Evolutionary conservation across 1,284 basidiomycete species (phyloP).

Genomic region (Mycosarcoma maydis): DNA sequence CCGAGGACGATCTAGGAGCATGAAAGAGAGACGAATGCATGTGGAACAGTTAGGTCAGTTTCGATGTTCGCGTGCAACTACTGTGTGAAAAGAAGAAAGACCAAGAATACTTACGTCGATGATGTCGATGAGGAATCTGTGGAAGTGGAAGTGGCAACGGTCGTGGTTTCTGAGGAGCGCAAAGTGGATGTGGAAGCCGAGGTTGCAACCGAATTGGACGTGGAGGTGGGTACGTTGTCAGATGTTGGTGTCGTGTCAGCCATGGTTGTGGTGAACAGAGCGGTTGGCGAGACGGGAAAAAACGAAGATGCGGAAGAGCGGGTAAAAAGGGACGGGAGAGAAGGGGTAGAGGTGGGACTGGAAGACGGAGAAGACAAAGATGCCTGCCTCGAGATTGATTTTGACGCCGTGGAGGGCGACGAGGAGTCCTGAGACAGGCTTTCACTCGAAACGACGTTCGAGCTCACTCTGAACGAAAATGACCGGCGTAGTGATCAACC

Average conservation of each 20-base stretch:
- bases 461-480: conserved; percentile 25
- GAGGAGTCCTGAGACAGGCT: conserved; percentile 29
- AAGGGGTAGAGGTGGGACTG: conserved; percentile 2
- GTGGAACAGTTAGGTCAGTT: neutral
- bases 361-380: conserved; percentile 14
- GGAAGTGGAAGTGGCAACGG: conserved; percentile 10
- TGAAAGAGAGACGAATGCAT: neutral
- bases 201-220: conserved; percentile 7
- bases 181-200: conserved; percentile 2
- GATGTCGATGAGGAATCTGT: conserved; percentile 5
- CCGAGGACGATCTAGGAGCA: conserved; percentile 16
- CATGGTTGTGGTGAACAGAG: conserved; percentile 20
- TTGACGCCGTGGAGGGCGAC: conserved; percentile 14
- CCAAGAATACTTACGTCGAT: conserved; percentile 13
- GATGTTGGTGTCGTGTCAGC: conserved; percentile 31
- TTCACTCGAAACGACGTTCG: conserved; percentile 17
- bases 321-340: neutral
- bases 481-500: conserved; percentile 22
- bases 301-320: conserved; percentile 2
- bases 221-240: conserved; percentile 4
- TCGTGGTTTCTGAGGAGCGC: conserved; percentile 27
- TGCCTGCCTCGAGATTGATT: conserved; percentile 20
- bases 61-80: neutral
- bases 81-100: no score
- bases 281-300: neutral